Evolutionary conservation across 148 eudicot genomes (phyloP).

Genomic region (Fagopyrum tataricum): DNA sequence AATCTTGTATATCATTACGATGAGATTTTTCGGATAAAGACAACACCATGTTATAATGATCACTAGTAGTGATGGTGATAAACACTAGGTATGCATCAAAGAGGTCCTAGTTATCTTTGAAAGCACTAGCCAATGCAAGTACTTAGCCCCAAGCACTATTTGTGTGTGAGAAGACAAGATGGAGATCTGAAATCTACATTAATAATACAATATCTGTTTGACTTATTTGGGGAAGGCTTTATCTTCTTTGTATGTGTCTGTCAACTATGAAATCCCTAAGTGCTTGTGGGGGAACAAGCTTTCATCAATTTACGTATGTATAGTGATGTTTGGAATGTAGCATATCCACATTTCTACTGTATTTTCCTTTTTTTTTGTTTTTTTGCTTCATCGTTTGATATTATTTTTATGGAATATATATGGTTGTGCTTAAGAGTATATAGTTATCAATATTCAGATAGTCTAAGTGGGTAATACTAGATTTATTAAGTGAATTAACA

Average conservation of each 20-base stretch:
- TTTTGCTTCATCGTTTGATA: neutral
- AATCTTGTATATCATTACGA: too few relatives aligned
- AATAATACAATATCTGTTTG: neutral
- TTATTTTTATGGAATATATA: too few relatives aligned
- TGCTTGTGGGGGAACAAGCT: neutral
- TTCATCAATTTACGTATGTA: neutral
- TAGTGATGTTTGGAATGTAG: neutral
- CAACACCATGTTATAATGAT: neutral
- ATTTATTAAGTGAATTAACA: too few relatives aligned
- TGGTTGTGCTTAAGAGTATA: too few relatives aligned
- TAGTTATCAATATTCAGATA: too few relatives aligned
- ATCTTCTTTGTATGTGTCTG: neutral
- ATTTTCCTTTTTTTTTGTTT: neutral
- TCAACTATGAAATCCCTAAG: neutral
- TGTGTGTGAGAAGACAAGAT: neutral
- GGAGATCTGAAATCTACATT: neutral
- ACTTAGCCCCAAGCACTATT: neutral
- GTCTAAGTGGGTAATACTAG: too few relatives aligned
- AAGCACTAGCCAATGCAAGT: slow-evolving; percentile 1
- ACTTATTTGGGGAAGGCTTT: slow-evolving; percentile 7
- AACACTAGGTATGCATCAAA: neutral
- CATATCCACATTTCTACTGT: neutral
- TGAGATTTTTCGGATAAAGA: neutral
- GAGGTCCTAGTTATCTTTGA: slow-evolving; percentile 5
- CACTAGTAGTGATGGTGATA: neutral